Evolutionary conservation across 169 alveolate species (phyloP).

Genomic region (Plasmodium sp.): DNA sequence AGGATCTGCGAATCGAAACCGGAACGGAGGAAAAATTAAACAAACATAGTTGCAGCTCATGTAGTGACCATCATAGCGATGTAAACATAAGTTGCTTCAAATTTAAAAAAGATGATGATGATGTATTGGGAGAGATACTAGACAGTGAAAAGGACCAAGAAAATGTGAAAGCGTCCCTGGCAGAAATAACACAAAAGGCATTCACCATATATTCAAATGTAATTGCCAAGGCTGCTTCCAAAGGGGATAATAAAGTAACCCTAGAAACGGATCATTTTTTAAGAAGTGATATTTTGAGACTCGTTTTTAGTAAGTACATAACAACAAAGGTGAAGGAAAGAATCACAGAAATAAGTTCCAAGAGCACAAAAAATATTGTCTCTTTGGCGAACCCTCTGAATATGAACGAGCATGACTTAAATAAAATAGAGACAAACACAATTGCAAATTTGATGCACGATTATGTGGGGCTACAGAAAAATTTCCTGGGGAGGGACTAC

Average conservation of each 20-base stretch:
- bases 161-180: constrained; percentile 28
- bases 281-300: constrained; percentile 62
- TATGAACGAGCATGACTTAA: constrained; percentile 55
- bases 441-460: constrained; percentile 65
- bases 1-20: constrained; percentile 58
- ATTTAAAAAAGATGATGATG: constrained; percentile 75
- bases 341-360: constrained; percentile 64
- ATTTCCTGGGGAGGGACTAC: constrained; percentile 46
- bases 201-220: constrained; percentile 48
- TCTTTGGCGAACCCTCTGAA: constrained; percentile 71
- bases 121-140: constrained; percentile 66
- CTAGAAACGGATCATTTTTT: constrained; percentile 62
- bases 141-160: constrained; percentile 70
- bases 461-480: constrained; percentile 42
- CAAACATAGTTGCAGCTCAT: not conserved
- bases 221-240: constrained; percentile 31
- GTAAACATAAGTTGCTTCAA: constrained; percentile 40
- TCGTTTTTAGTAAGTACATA: constrained; percentile 44
- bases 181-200: constrained; percentile 50
- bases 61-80: not conserved
- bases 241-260: constrained; percentile 28
- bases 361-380: constrained; percentile 47
- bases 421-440: constrained; percentile 55
- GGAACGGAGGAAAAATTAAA: constrained; percentile 37
- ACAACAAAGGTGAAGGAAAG: constrained; percentile 9